A percentile compares a stretch with the other conserved stretches of the same genome.
phyloP scores from a whole-genome alignment of 768 basidiomycete species.

The Serendipita sp. region DNA sequence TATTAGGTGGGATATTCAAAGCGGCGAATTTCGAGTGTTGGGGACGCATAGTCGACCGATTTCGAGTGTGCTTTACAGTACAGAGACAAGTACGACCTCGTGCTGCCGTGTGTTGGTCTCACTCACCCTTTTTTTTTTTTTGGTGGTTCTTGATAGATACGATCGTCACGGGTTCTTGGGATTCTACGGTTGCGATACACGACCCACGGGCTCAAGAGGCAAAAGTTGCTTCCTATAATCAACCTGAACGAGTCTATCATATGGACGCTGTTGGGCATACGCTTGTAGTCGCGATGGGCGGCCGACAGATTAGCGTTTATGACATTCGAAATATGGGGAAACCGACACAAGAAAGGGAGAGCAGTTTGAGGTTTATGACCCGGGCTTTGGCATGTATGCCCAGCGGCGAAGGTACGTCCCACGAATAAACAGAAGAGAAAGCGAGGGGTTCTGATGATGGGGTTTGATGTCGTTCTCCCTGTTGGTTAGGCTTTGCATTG shows the following conservation, averaged over 20 bases:
- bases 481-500: slow-evolving; percentile 69
- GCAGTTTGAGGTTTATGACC: slow-evolving; percentile 91
- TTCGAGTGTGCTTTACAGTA: slow-evolving; percentile 56
- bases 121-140: background rate
- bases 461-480: background rate
- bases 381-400: slow-evolving; percentile 82
- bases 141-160: slow-evolving; percentile 28
- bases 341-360: slow-evolving; percentile 71
- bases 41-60: slow-evolving; percentile 73
- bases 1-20: slow-evolving; percentile 58
- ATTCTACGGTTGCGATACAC: slow-evolving; percentile 76
- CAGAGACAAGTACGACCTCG: slow-evolving; percentile 39
- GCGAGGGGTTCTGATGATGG: background rate
- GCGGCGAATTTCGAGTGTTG: slow-evolving; percentile 54
- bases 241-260: slow-evolving; percentile 75
- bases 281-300: slow-evolving; percentile 87
- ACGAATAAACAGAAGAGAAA: background rate
- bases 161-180: slow-evolving; percentile 84
- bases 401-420: slow-evolving; percentile 62
- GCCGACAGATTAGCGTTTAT: slow-evolving; percentile 77
- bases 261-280: slow-evolving; percentile 64
- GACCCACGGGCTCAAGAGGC: slow-evolving; percentile 50
- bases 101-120: background rate
- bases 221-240: slow-evolving; percentile 41
- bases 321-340: slow-evolving; percentile 64